Percentiles rank a stretch among this genome's conserved stretches.
These are phyloP conservation scores for Neocucurbitaria cava DNA, from an alignment of 2,329 filamentous ascomycete genomes.

Conservation along the genomic window DNA sequence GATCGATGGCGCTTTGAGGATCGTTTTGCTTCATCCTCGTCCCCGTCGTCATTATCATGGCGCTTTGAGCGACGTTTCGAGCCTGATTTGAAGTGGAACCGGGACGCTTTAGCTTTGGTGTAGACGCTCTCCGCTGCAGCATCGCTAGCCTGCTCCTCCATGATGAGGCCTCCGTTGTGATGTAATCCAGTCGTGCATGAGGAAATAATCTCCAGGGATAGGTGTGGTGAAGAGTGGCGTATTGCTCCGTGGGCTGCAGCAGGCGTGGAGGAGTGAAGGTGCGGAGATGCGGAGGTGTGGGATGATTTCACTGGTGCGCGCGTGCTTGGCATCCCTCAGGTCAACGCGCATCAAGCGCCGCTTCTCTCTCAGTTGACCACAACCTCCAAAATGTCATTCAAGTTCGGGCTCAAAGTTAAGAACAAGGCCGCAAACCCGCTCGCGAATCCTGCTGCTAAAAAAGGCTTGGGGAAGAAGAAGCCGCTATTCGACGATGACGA, in stretches of 20 bases:
- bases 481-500: conserved; percentile 62
- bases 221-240: background rate
- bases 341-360: conserved; percentile 6
- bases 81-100: conserved; percentile 50
- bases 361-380: conserved; percentile 6
- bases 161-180: conserved; percentile 22
- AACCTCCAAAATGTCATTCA: conserved; percentile 49
- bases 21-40: conserved; percentile 6
- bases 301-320: conserved; percentile 35
- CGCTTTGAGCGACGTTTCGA: conserved; percentile 28
- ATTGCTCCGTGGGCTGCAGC: background rate
- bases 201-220: background rate
- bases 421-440: conserved; percentile 57
- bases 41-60: conserved; percentile 17
- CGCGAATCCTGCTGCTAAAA: conserved; percentile 25
- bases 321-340: conserved; percentile 26
- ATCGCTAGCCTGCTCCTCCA: conserved; percentile 39
- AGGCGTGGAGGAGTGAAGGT: conserved; percentile 3
- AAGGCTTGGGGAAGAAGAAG: conserved; percentile 35
- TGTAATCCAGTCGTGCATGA: conserved; percentile 26
- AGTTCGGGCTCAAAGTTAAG: conserved; percentile 66
- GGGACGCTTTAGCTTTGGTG: conserved; percentile 37
- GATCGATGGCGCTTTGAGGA: conserved; percentile 22
- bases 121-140: conserved; percentile 28
- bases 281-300: conserved; percentile 35